phyloP scores from a whole-genome alignment of 129 eudicot species.

The Artemisia argyi region DNA sequence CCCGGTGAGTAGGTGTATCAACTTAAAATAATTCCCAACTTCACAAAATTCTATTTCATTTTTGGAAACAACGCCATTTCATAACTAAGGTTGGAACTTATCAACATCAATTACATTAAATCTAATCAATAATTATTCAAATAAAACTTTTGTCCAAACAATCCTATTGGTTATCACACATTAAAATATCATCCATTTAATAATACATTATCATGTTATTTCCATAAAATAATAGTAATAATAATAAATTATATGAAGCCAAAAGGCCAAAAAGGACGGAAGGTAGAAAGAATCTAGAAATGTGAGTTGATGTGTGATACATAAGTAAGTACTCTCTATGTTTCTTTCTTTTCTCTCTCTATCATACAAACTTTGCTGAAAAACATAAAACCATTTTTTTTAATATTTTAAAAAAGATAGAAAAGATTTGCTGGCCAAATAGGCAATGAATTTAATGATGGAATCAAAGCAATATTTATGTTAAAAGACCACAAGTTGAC shows the following conservation, averaged over 20 bases:
- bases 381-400: conserved; percentile 36
- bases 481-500: conserved; percentile 52
- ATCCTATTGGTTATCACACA: neutral
- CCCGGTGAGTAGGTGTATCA: too few relatives aligned
- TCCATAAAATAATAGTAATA: neutral
- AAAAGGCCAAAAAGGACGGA: conserved; percentile 40
- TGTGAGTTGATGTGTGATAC: conserved; percentile 35
- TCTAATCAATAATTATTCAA: neutral
- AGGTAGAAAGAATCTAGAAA: conserved; percentile 42
- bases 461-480: conserved; percentile 39
- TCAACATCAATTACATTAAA: too few relatives aligned
- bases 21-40: too few relatives aligned
- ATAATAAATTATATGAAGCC: conserved; percentile 34
- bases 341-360: conserved; percentile 31
- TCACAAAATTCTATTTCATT: too few relatives aligned
- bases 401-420: neutral
- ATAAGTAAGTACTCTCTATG: neutral
- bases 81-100: too few relatives aligned
- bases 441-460: conserved; percentile 48
- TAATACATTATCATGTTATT: too few relatives aligned
- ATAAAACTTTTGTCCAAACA: conserved; percentile 4
- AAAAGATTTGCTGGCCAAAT: conserved; percentile 41
- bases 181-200: neutral
- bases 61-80: too few relatives aligned
- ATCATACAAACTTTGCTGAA: conserved; percentile 24